These are phyloP conservation scores for Pittosporum tobira DNA, from an alignment of 129 eudicot genomes.

Conservation along the genomic window DNA sequence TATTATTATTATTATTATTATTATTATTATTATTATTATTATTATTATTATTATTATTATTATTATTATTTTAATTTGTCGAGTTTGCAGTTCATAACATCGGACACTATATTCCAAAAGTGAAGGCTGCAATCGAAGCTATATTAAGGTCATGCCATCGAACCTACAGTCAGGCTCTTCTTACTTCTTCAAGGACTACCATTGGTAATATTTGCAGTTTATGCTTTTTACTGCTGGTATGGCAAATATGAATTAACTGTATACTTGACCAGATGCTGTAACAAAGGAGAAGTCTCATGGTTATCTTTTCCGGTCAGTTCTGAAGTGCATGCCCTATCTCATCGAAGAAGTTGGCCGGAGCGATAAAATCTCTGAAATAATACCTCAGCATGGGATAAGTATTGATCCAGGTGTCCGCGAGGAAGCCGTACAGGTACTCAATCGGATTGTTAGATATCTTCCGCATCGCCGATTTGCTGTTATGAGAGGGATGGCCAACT, in stretches of 20 bases:
- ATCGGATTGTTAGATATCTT: slow-evolving; percentile 82
- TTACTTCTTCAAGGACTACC: slow-evolving; percentile 89
- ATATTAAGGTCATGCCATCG: slow-evolving; percentile 85
- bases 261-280: slow-evolving; percentile 62
- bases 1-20: too few species aligned
- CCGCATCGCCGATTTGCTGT: slow-evolving; percentile 98
- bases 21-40: too few species aligned
- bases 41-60: too few species aligned
- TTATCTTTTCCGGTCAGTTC: slow-evolving; percentile 87
- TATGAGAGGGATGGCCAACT: slow-evolving; percentile 96
- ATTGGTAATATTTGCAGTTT: slow-evolving; percentile 41
- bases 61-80: slow-evolving; percentile 5
- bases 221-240: too few species aligned
- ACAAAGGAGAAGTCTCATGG: slow-evolving; percentile 94
- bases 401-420: slow-evolving; percentile 99
- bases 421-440: slow-evolving; percentile 95
- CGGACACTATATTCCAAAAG: slow-evolving; percentile 98
- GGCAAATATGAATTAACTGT: slow-evolving; percentile 11
- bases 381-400: slow-evolving; percentile 94
- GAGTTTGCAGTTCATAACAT: slow-evolving; percentile 72
- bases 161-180: slow-evolving; percentile 89
- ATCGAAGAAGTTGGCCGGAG: slow-evolving; percentile 96
- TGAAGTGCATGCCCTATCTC: slow-evolving; percentile 89
- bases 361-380: slow-evolving; percentile 88
- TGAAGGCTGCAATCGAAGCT: slow-evolving; percentile 91